Evolutionary conservation across 768 basidiomycete species (phyloP).

Genomic region (Crepidotus variabilis): DNA sequence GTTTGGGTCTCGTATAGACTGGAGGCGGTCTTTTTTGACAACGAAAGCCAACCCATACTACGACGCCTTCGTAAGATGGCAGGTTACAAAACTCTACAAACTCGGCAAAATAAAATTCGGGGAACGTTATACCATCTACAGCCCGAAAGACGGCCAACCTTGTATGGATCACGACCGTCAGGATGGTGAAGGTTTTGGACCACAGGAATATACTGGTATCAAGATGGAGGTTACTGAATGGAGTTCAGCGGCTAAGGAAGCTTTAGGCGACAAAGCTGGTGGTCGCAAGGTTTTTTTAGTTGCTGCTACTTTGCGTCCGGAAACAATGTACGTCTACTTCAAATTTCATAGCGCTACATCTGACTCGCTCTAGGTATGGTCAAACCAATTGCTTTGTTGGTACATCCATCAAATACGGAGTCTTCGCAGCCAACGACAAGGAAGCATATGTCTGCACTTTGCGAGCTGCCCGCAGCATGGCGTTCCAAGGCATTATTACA

Average conservation of each 20-base stretch:
- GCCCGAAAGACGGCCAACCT: conserved; percentile 96
- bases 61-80: conserved; percentile 97
- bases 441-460: conserved; percentile 88
- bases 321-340: conserved; percentile 75
- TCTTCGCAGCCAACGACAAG: conserved; percentile 83
- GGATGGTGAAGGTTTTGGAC: conserved; percentile 91
- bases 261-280: conserved; percentile 64
- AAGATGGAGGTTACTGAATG: conserved; percentile 93
- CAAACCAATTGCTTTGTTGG: conserved; percentile 99
- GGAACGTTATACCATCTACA: conserved; percentile 97
- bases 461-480: conserved; percentile 95
- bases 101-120: conserved; percentile 97
- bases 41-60: conserved; percentile 97
- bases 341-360: conserved; percentile 6
- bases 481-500: conserved; percentile 84
- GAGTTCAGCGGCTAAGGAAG: conserved; percentile 63
- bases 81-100: conserved; percentile 86
- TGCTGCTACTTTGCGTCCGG: conserved; percentile 94
- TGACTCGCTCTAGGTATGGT: conserved; percentile 65
- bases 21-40: conserved; percentile 92
- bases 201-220: conserved; percentile 91
- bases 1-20: conserved; percentile 95
- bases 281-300: conserved; percentile 86
- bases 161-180: conserved; percentile 99
- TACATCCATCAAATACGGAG: conserved; percentile 83